A percentile compares a stretch with the other conserved stretches of the same genome.
Evolutionary conservation across 352 stramenopile species (phyloP).

Genomic region (Globisporangium alternatum): DNA sequence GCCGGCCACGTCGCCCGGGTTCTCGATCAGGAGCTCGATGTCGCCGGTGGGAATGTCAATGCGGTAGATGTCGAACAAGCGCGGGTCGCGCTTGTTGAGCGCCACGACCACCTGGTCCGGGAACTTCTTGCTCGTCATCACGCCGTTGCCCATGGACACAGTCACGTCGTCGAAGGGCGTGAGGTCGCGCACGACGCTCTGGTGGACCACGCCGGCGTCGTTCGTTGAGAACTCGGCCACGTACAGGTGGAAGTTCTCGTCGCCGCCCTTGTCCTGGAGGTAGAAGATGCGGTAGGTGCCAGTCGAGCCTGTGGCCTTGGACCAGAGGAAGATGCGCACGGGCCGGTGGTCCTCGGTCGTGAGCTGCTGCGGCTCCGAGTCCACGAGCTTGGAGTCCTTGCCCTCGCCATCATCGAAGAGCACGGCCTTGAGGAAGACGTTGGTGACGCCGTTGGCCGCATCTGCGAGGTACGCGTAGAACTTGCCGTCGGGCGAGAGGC

Average conservation of each 20-base stretch:
- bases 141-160: slow-evolving; percentile 21
- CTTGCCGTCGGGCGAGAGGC: slow-evolving; percentile 41
- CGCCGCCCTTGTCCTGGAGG: slow-evolving; percentile 38
- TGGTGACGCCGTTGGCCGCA: slow-evolving; percentile 34
- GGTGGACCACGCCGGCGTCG: slow-evolving; percentile 15
- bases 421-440: slow-evolving; percentile 42
- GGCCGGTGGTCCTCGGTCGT: slow-evolving; percentile 37
- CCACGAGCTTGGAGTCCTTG: slow-evolving; percentile 21
- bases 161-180: slow-evolving; percentile 35
- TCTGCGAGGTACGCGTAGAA: slow-evolving; percentile 50
- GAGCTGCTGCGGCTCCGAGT: slow-evolving; percentile 30
- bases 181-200: slow-evolving; percentile 30
- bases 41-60: slow-evolving; percentile 29
- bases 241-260: slow-evolving; percentile 50
- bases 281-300: slow-evolving; percentile 30
- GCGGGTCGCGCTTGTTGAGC: slow-evolving; percentile 33
- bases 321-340: slow-evolving; percentile 38
- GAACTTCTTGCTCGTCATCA: slow-evolving; percentile 24
- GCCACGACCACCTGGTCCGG: slow-evolving; percentile 35
- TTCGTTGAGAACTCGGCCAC: slow-evolving; percentile 36
- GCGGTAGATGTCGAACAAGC: slow-evolving; percentile 32
- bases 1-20: slow-evolving; percentile 27
- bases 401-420: slow-evolving; percentile 23
- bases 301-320: slow-evolving; percentile 22
- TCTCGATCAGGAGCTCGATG: slow-evolving; percentile 24